Evolutionary conservation across 768 basidiomycete genomes (phyloP), one percentile per base, ranked within the genome.

Genomic region (Crucibulum laeve): DNA sequence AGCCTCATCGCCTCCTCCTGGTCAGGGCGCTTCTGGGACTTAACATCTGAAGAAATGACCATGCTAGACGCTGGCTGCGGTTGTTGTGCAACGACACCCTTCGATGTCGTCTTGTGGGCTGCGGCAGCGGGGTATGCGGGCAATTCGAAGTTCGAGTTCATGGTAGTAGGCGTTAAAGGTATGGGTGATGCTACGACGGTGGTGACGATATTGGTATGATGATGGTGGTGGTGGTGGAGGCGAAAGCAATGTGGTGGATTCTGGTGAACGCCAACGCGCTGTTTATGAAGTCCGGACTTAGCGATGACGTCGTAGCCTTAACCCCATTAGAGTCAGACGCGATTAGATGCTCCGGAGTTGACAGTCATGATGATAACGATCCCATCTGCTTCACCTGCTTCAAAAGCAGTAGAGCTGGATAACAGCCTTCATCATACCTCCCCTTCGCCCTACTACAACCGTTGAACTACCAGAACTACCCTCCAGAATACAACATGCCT

Each of bases 401-500:
- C 28, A 30, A 30, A 30, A 8, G 28, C 8, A n/a, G 36, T 10
- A 8, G 10, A 37, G 8, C 8, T 8, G 11, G 36, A 8, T 18
- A 37, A 18, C 8, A 11, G 36, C 8, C 36, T 8, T 8, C 8
- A 8, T 8, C 18, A 10, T 18, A 11, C 11, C 36, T 37, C 39
- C 45, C 35, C 25, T 49, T 51, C 19, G 39, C 38, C 38, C 21
- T 40, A 25, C 19, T 17, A 32, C 26, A 22, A 15, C 8, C 36
- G 6, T 34, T 26, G n/a, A 4, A 24, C 46, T 35, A 40, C 51
- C 25, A 28, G 26, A 42, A 26, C 35, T 24, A 46, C 45, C 33
- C 18, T 19, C 8, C 36, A n/a, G 8, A 46, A 54, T 33, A 68
- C 48, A 25, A 57, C 63, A 77, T 77, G 73, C 53, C 78, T 33